These are phyloP conservation scores for Salicornia ramosissima DNA, from an alignment of 148 eudicot genomes.

Conservation along the genomic window DNA sequence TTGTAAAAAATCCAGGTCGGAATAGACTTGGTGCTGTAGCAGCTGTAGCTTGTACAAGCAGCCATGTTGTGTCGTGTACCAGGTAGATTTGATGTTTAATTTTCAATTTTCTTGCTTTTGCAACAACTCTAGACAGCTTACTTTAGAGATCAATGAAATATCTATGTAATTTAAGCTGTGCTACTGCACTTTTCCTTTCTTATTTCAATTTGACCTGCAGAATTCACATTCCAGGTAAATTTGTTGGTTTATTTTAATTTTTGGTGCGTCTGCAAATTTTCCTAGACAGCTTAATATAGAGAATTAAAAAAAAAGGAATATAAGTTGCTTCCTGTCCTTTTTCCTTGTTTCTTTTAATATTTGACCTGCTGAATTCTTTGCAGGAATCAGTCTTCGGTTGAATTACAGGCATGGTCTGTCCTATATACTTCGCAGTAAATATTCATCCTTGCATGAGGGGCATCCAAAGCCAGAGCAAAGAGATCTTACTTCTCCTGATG, in stretches of 20 bases:
- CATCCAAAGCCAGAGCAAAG: conserved; percentile 25
- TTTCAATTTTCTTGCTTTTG: too few species aligned
- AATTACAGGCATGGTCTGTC: conserved; percentile 24
- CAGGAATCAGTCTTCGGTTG: conserved; percentile 21
- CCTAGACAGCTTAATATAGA: too few species aligned
- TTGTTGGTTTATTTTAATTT: not conserved
- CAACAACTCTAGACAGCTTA: too few species aligned
- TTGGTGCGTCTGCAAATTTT: too few species aligned
- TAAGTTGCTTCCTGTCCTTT: too few species aligned
- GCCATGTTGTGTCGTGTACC: conserved; percentile 21
- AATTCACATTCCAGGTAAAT: conserved; percentile 24
- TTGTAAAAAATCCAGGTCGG: not conserved
- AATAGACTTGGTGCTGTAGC: conserved; percentile 9
- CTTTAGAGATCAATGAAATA: not conserved
- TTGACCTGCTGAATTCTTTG: not conserved
- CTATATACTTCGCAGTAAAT: conserved; percentile 22
- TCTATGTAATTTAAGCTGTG: too few species aligned
- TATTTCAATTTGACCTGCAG: too few species aligned
- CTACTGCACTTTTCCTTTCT: too few species aligned
- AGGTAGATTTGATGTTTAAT: conserved; percentile 8
- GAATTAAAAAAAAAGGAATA: too few species aligned
- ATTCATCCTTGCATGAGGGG: conserved; percentile 35
- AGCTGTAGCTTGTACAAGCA: not conserved
- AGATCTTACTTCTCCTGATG: conserved; percentile 17
- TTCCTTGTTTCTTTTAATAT: not conserved